Conservation (phyloP, 495 filamentous ascomycete genomes). For the Neurospora sp. region DNA sequence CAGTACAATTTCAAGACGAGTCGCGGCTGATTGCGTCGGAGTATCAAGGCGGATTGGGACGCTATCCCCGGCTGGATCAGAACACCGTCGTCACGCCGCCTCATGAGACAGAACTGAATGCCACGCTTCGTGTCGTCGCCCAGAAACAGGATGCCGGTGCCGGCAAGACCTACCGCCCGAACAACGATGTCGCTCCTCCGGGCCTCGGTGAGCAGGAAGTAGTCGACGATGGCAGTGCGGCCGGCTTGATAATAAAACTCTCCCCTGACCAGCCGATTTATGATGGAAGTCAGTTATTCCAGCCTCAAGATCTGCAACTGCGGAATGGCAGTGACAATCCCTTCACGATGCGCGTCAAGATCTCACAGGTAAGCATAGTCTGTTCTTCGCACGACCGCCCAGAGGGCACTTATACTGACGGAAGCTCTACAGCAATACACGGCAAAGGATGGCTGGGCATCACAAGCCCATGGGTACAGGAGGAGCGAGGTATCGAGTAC, state of each 20-base stretch:
- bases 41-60: conserved; percentile 71
- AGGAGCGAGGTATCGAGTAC: conserved; percentile 21
- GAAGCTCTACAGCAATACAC: background rate
- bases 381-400: background rate
- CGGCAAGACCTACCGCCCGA: background rate
- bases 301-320: background rate
- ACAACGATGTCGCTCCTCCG: background rate
- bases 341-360: background rate
- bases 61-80: conserved; percentile 52
- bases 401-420: background rate
- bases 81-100: conserved; percentile 14
- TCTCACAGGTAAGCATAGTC: background rate
- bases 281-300: background rate
- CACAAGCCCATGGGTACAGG: conserved; percentile 13
- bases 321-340: background rate
- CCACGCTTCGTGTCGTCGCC: background rate
- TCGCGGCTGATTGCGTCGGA: conserved; percentile 85
- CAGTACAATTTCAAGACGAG: conserved; percentile 73
- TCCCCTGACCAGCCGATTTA: background rate
- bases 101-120: conserved; percentile 12
- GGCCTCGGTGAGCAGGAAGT: background rate
- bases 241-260: background rate
- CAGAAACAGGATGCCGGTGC: background rate
- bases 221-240: background rate
- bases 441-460: background rate